phyloP scores from a whole-genome alignment of 1,284 basidiomycete genomes.

The Ganoderma sinense region DNA sequence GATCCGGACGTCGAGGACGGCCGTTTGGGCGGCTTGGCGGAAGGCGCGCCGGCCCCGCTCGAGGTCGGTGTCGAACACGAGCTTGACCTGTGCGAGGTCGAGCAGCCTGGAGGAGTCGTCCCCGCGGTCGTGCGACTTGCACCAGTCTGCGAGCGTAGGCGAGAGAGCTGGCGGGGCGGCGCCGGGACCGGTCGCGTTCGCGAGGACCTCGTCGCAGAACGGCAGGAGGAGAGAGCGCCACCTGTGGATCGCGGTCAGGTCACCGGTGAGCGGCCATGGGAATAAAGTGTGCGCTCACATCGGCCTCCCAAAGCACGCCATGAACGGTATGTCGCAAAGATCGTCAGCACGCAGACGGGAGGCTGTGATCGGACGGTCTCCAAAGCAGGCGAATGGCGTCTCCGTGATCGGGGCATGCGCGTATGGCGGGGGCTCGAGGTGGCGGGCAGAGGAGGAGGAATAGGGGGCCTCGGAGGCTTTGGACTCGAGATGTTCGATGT shows the following conservation, averaged over 20 bases:
- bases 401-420: neutral
- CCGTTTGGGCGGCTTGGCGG: neutral
- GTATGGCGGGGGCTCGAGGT: neutral
- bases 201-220: neutral
- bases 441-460: neutral
- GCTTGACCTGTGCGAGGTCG: neutral
- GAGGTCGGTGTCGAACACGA: neutral
- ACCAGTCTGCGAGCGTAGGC: no score
- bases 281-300: neutral
- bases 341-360: neutral
- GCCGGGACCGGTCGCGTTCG: neutral
- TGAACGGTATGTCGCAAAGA: neutral
- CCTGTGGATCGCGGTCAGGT: neutral
- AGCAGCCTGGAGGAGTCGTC: neutral
- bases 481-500: neutral
- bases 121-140: no score
- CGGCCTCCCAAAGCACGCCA: conserved; percentile 1
- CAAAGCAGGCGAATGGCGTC: neutral
- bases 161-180: no score
- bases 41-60: neutral
- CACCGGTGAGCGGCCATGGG: neutral
- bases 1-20: neutral
- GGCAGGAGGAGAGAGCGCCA: neutral
- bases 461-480: neutral
- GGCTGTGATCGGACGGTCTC: neutral